Evolutionary conservation across 192 early-diverging fungal species (phyloP), one percentile per base, ranked within the genome.

Genomic region (Dissophora ornata): DNA sequence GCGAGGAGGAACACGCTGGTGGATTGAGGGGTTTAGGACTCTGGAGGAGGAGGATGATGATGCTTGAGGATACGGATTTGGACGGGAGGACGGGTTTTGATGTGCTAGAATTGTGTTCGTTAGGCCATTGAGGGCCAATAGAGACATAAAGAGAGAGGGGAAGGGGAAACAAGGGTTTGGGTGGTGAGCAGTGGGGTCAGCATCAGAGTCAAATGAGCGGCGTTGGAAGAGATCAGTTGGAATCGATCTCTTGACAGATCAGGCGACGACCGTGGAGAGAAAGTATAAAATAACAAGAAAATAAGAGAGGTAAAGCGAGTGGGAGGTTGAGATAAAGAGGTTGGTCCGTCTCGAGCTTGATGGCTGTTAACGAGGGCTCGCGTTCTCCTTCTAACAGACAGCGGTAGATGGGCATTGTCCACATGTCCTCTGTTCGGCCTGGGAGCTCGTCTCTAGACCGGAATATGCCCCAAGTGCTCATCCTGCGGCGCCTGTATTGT

Each of bases 111-210:
- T 33, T 52, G 36, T 38, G 5, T 57, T 10, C 6, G 40, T 42
- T 44, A n/a, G 18, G 38, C 22, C 60, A 49, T 18, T 38, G 28
- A 19, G 33, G 36, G 33, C 40, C 22, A 44, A 10, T 19, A 26
- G 41, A 62, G 36, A 7, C 36, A 13, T 9, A 13, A 38, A 6
- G 36, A 38, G 13, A 13, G 36, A 62, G 40, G 22, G 28, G 48
- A 33, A 32, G 46, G 19, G 48, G 40, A 60, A 30, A 50, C 41
- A 60, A 56, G 42, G 52, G 57, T 53, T 71, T 58, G 45, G 58
- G 42, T 29, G 47, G 59, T 71, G 59, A 71, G 68, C 68, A 71
- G 68, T 60, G 57, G 57, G 57, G 44, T 60, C 57, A 60, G 57
- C 57, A 60, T 60, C 57, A 46, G 57, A 33, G 34, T 45, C n/a